Percentiles rank a stretch among this genome's conserved stretches.
Conservation (phyloP, 2,329 filamentous ascomycete species). For the Botrytis deweyae region DNA sequence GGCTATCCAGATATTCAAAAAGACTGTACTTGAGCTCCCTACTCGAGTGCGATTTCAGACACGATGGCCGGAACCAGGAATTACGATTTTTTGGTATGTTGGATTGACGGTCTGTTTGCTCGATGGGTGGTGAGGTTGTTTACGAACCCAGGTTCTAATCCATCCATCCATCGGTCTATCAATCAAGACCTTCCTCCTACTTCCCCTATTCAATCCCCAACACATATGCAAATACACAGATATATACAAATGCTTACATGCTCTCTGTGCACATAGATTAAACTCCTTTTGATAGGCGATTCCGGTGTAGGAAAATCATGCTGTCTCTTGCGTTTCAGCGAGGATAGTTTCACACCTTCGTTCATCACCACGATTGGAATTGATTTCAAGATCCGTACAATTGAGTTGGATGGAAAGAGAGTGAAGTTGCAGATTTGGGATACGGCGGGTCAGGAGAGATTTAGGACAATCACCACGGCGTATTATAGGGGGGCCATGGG, state of each 20-base stretch:
- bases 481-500: constrained; percentile 99
- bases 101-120: background rate
- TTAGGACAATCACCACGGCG: constrained; percentile 97
- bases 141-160: background rate
- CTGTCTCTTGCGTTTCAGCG: constrained; percentile 94
- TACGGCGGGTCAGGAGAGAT: constrained; percentile 95
- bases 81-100: constrained; percentile 91
- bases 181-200: background rate
- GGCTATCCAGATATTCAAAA: constrained; percentile 15
- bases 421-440: constrained; percentile 99
- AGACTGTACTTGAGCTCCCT: constrained; percentile 23
- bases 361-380: constrained; percentile 99
- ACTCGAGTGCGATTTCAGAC: constrained; percentile 24
- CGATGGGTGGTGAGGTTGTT: background rate
- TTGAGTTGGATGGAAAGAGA: constrained; percentile 97
- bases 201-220: constrained; percentile 8
- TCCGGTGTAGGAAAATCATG: constrained; percentile 99
- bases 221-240: background rate
- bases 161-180: background rate
- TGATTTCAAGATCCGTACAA: constrained; percentile 99
- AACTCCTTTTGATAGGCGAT: constrained; percentile 99
- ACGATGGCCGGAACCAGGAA: constrained; percentile 95
- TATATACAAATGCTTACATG: background rate
- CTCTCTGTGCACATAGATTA: constrained; percentile 53
- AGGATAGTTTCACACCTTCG: constrained; percentile 98